A percentile compares a stretch with the other conserved stretches of the same genome.
phyloP scores from a whole-genome alignment of 106 monocot genomes.

The Posidonia australis region DNA sequence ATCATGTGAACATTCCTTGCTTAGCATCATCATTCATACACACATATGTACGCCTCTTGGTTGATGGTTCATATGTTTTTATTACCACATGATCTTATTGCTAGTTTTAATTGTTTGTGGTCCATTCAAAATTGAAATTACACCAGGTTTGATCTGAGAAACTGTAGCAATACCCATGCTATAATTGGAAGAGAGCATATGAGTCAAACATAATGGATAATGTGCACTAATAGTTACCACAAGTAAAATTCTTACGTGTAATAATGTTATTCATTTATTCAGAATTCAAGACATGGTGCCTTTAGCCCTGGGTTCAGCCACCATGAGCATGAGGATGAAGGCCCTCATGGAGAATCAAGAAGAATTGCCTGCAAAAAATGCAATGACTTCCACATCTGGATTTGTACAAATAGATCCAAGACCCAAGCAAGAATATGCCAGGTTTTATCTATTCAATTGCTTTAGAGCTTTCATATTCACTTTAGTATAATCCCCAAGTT shows the following conservation, averaged over 20 bases:
- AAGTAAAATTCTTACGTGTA: conserved; percentile 1
- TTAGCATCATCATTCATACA: too few relatives aligned
- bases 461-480: not conserved
- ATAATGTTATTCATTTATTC: not conserved
- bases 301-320: conserved; percentile 47
- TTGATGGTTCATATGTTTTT: too few relatives aligned
- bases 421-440: conserved; percentile 94
- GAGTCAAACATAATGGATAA: too few relatives aligned
- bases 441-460: conserved; percentile 28
- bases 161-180: too few relatives aligned
- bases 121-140: too few relatives aligned
- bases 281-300: conserved; percentile 60
- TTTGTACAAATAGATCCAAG: conserved; percentile 53
- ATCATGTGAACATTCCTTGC: not conserved
- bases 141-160: too few relatives aligned
- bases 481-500: not conserved
- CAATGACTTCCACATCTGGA: conserved; percentile 69
- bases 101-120: too few relatives aligned
- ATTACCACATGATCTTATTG: too few relatives aligned
- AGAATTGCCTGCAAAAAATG: conserved; percentile 91
- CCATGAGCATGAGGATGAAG: conserved; percentile 49
- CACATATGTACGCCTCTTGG: too few relatives aligned
- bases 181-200: too few relatives aligned
- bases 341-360: conserved; percentile 49
- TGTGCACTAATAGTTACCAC: not conserved